Evolutionary conservation across 2,329 filamentous ascomycete species (phyloP), one percentile per base, ranked within the genome.

Genomic region (Phyllosticta ampelicida): DNA sequence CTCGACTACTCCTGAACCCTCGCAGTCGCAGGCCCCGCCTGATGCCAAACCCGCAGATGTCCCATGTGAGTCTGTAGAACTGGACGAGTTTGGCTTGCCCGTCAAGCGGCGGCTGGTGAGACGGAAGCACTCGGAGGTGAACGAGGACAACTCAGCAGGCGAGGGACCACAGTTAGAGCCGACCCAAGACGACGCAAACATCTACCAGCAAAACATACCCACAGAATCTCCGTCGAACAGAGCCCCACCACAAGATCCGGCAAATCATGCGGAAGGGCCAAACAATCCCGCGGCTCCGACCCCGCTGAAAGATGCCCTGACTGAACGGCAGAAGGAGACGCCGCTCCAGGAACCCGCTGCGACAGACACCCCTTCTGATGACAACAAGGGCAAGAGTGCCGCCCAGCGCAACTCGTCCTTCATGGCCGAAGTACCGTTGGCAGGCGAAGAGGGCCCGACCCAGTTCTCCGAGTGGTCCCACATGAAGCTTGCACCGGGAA

Each of bases 391-490:
- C 18, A 48, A 30, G 49, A 18, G 28, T 10, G 48, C 58, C 9
- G 49, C 58, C 53, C 23, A 48, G 20, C 55, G 54, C n/a, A 53
- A 51, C 50, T 48, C 53, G 9, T 11, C 51, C 55, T 26, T 60
- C 23, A 23, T 57, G 13, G 48, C 49, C 13, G 55, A 56, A 28
- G 48, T 55, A 56, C 19, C 28, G 19, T 21, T 52, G 48, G 50
- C 49, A 57, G 30, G 16, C n/a, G 29, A 48, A 60, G 16, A 71
- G 77, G 73, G 63, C 64, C 64, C 54, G 59, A 67, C 16, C 36
- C 36, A 44, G 13, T 44, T 54, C 48, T 96, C 91, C 9, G 90
- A 95, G 72, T 97, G 88, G 78, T 97, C 94, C 1, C 92, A 99
- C 69, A 90, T 96, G 72, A 84, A 86, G 63, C 74, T 90, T 53